Conservation (phyloP, 1,139 yeast species). For the Geotrichum reessii region DNA sequence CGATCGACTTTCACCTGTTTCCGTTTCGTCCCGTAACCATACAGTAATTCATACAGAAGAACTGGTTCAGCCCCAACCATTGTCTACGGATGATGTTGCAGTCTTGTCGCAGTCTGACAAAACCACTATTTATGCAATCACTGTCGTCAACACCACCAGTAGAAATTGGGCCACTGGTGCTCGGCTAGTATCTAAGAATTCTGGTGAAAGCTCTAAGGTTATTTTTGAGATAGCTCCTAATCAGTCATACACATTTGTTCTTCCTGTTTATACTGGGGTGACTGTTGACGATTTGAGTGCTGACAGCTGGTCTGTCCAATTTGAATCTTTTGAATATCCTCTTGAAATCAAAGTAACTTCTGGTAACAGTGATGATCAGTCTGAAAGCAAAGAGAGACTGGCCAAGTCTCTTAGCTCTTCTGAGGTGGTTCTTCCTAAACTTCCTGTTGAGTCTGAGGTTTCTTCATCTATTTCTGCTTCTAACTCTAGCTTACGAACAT, state of each 20-base stretch:
- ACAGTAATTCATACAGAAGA: not conserved
- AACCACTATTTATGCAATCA: not conserved
- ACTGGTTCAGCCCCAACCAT: not conserved
- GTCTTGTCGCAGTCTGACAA: not conserved
- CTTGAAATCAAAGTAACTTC: constrained; percentile 9
- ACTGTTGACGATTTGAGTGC: not conserved
- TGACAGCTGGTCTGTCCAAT: constrained; percentile 16
- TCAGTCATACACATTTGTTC: constrained; percentile 9
- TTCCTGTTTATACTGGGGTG: not conserved
- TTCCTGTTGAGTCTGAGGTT: constrained; percentile 24
- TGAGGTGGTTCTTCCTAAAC: constrained; percentile 25
- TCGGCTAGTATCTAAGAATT: not conserved
- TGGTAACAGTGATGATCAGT: constrained; percentile 5
- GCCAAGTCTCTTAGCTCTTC: constrained; percentile 17
- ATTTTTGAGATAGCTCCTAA: not conserved
- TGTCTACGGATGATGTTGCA: not conserved
- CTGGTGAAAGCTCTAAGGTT: not conserved
- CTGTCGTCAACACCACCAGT: not conserved
- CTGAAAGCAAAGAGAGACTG: not conserved
- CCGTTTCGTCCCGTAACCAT: not conserved
- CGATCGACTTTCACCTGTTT: not conserved
- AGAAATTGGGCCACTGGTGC: constrained; percentile 10
- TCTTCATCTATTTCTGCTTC: constrained; percentile 12
- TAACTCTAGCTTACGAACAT: not conserved
- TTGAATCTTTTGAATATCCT: constrained; percentile 16